phyloP scores from a whole-genome alignment of 2,329 filamentous ascomycete species.

The Fusarium staphyleae region DNA sequence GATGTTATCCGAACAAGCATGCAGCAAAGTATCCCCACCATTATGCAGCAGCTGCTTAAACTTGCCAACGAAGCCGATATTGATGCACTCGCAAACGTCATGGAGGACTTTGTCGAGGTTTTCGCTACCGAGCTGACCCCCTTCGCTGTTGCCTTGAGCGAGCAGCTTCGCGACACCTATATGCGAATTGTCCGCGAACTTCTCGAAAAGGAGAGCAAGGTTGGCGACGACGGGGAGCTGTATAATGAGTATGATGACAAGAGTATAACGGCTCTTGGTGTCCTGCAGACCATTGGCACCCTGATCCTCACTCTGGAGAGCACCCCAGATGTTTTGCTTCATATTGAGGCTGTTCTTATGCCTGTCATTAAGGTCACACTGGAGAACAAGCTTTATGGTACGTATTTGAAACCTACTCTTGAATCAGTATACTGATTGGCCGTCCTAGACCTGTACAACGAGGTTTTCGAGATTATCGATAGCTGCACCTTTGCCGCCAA shows the following conservation, averaged over 20 bases:
- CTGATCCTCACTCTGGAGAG: constrained; percentile 96
- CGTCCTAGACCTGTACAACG: constrained; percentile 85
- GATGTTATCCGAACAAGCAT: constrained; percentile 93
- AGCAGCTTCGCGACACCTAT: constrained; percentile 96
- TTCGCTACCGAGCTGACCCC: constrained; percentile 97
- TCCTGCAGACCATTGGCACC: constrained; percentile 96
- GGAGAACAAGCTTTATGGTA: constrained; percentile 95
- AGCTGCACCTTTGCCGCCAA: constrained; percentile 99
- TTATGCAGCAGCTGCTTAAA: constrained; percentile 98
- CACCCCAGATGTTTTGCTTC: constrained; percentile 91
- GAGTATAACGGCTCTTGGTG: constrained; percentile 95
- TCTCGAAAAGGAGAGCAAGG: constrained; percentile 83
- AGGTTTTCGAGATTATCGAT: constrained; percentile 98
- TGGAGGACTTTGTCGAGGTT: constrained; percentile 99
- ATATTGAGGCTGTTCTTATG: constrained; percentile 96
- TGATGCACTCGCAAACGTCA: constrained; percentile 95
- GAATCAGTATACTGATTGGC: constrained; percentile 28
- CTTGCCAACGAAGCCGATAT: constrained; percentile 98
- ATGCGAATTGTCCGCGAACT: constrained; percentile 91
- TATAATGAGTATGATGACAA: constrained; percentile 98
- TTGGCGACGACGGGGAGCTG: constrained; percentile 76
- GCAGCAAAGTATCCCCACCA: constrained; percentile 97
- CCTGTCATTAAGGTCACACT: constrained; percentile 95
- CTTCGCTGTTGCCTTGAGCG: constrained; percentile 93
- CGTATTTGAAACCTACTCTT: constrained; percentile 31